Evolutionary conservation across 371 early-diverging fungal species (phyloP).

Genomic region (Rhizopus microsporus): DNA sequence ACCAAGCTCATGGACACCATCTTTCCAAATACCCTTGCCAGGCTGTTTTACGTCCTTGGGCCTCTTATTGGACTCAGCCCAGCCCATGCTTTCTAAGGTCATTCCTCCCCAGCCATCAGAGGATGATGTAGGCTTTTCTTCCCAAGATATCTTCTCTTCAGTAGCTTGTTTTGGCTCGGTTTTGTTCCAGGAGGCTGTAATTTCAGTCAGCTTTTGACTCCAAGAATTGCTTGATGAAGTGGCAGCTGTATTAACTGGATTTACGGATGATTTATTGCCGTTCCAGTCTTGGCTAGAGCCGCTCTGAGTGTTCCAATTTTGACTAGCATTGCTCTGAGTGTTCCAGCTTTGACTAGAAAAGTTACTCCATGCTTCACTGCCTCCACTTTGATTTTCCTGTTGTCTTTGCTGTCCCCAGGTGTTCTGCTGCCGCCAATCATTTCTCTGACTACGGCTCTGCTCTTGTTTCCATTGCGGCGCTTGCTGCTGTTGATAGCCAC

Average conservation of each 20-base stretch:
- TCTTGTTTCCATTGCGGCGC: not conserved
- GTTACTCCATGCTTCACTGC: too few species aligned
- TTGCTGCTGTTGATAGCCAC: slow-evolving; percentile 1
- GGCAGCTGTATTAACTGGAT: not conserved
- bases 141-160: not conserved
- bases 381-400: not conserved
- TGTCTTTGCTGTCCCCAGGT: not conserved
- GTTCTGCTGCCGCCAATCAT: not conserved
- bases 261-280: not conserved
- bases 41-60: slow-evolving; percentile 32
- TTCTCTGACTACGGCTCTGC: not conserved
- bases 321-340: not conserved
- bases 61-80: slow-evolving; percentile 12
- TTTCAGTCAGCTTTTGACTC: not conserved
- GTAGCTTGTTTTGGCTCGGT: not conserved
- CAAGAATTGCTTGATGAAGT: not conserved
- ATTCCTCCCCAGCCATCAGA: slow-evolving; percentile 18
- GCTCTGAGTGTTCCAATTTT: not conserved
- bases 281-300: not conserved
- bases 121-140: slow-evolving; percentile 1
- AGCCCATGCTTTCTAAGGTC: slow-evolving; percentile 22
- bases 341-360: slow-evolving; percentile 8
- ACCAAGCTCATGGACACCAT: slow-evolving; percentile 60
- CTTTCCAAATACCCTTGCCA: slow-evolving; percentile 66
- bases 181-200: slow-evolving; percentile 3